Conservation (phyloP, 495 filamentous ascomycete genomes). For the Cudoniella acicularis region DNA sequence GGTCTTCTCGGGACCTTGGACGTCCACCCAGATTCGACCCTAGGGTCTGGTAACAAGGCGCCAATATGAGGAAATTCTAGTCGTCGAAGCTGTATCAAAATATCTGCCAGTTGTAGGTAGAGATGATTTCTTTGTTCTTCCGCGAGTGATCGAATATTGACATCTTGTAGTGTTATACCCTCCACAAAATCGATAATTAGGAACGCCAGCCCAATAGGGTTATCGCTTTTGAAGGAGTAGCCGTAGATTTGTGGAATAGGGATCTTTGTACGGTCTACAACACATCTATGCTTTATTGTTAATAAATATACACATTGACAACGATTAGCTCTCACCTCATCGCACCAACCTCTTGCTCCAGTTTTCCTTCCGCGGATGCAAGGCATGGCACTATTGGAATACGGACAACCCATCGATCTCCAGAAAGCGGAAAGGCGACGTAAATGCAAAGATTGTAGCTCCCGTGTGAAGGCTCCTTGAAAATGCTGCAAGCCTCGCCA, state of each 20-base stretch:
- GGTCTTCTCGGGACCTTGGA: neutral
- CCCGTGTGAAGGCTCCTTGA: conserved; percentile 20
- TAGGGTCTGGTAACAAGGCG: neutral
- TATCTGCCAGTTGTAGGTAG: neutral
- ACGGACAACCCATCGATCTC: neutral
- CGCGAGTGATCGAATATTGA: neutral
- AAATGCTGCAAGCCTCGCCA: conserved; percentile 24
- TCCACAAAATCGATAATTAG: neutral
- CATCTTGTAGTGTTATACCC: neutral
- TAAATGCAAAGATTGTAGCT: conserved; percentile 32
- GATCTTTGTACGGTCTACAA: neutral
- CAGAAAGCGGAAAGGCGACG: too few relatives aligned
- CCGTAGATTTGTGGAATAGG: neutral
- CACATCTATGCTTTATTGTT: neutral
- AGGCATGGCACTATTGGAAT: neutral
- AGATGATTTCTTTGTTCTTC: neutral
- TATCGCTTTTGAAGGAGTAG: neutral
- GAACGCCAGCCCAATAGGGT: neutral
- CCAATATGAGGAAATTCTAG: neutral
- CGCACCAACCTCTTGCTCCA: neutral
- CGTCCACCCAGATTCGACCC: neutral
- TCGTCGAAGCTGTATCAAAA: neutral
- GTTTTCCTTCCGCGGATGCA: neutral
- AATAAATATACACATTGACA: neutral
- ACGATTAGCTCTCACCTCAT: neutral